Evolutionary conservation across 768 basidiomycete genomes (phyloP), one percentile per base, ranked within the genome.

Genomic region (Gelatoporia subvermispora): DNA sequence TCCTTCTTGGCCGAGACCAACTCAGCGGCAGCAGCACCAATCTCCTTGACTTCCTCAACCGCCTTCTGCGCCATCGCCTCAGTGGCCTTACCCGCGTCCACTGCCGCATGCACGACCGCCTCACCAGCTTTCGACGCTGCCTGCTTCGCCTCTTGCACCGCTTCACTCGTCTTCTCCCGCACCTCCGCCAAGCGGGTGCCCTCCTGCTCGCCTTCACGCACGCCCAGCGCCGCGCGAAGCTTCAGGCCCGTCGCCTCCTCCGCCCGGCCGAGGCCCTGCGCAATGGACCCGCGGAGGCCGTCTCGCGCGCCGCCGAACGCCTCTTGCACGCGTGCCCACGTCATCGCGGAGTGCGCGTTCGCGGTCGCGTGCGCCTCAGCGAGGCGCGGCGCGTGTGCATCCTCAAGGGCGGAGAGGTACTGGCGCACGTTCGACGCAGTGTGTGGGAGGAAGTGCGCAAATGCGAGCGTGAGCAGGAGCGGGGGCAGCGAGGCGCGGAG

Each of bases 391-490:
- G 82, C 69, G 63, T 91, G 81, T 2, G 64, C 63, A 18, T 83
- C 79, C 66, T 96, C 93, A 41, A 94, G 71, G 11, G 74, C 72
- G 31, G 77, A 77, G 40, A 83, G 63, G 71, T 89, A 92, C 2
- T 58, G 63, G 10, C 76, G 72, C 55, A 94, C 66, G 61, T 93
- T 93, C 47, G 66, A 56, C 2, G 86, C 76, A 5, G 90, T 89
- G 63, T 85, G 75, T 3, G 95, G 95, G 36, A 96, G 81, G 81
- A 96, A 94, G 65, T 94, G 83, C 47, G 81, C 72, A 39, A 85
- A 71, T 23, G 93, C 82, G 50, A 78, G 62, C 48, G 85, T 46
- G 55, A 93, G 68, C 64, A 93, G 78, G 20, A 80, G 51, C 0
- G 94, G 88, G 0, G 95, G 95, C 13, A 93, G 75, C 39, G 86